phyloP scores from a whole-genome alignment of 1,139 yeast genomes.

The Pichia sp. region DNA sequence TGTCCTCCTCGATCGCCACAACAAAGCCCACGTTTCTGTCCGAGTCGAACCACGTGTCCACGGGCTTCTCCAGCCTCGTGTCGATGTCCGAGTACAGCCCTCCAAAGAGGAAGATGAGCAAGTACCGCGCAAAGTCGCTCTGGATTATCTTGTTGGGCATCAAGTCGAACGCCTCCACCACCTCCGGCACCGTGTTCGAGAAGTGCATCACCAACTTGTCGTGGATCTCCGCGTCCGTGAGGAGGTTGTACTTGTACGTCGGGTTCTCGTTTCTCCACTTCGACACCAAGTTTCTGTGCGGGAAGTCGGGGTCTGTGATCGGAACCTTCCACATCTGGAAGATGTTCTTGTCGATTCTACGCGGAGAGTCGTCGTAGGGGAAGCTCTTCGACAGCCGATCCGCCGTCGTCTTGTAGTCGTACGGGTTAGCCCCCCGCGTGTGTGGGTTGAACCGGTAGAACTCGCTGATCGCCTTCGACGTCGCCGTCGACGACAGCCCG shows the following conservation, averaged over 20 bases:
- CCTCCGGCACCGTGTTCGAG: constrained; percentile 42
- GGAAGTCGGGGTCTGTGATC: constrained; percentile 51
- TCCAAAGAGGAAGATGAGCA: constrained; percentile 48
- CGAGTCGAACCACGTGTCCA: constrained; percentile 33
- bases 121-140: constrained; percentile 52
- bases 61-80: constrained; percentile 36
- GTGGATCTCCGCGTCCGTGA: constrained; percentile 49
- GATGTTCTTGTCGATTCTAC: constrained; percentile 83
- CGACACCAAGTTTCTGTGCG: constrained; percentile 40
- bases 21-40: constrained; percentile 38
- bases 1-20: constrained; percentile 33
- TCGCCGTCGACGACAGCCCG: constrained; percentile 22
- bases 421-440: constrained; percentile 32
- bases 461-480: constrained; percentile 26
- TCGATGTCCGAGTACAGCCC: constrained; percentile 57
- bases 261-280: constrained; percentile 60
- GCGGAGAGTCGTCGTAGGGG: constrained; percentile 31
- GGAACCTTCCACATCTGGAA: constrained; percentile 97
- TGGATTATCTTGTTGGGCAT: constrained; percentile 53
- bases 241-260: constrained; percentile 56
- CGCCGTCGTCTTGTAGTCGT: constrained; percentile 29
- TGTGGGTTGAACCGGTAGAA: constrained; percentile 31
- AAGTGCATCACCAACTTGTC: constrained; percentile 27
- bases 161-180: constrained; percentile 44
- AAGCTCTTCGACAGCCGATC: constrained; percentile 29